Percentiles rank a stretch among this genome's conserved stretches.
phyloP scores from a whole-genome alignment of 108 stramenopile genomes.

The Pseudonitzschia delicatissima region DNA sequence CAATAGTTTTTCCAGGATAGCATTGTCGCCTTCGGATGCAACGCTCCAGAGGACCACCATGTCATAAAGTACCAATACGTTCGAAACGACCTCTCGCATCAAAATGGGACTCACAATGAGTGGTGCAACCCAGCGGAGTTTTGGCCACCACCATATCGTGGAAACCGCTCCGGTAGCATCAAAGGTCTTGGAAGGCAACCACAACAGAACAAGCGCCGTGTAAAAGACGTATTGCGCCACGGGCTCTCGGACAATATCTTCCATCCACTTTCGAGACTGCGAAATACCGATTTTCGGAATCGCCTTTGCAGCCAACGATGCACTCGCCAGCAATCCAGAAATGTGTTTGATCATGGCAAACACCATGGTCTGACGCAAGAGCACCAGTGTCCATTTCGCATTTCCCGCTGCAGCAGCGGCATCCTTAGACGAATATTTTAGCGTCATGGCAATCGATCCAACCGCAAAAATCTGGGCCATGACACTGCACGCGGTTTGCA shows the following conservation, averaged over 20 bases:
- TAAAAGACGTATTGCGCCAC: conserved; percentile 83
- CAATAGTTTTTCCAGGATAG: conserved; percentile 23
- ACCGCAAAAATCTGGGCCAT: conserved; percentile 46
- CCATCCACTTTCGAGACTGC: conserved; percentile 57
- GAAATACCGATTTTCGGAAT: conserved; percentile 64
- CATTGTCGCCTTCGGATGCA: conserved; percentile 7
- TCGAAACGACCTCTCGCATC: conserved; percentile 64
- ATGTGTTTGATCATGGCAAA: conserved; percentile 77
- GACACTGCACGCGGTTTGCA: conserved; percentile 61
- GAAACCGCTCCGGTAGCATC: neutral
- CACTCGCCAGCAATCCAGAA: conserved; percentile 60
- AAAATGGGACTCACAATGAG: conserved; percentile 57
- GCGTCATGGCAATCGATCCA: conserved; percentile 32
- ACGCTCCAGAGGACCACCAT: conserved; percentile 56
- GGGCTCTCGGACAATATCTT: conserved; percentile 64
- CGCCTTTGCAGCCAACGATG: conserved; percentile 49
- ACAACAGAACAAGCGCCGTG: conserved; percentile 60
- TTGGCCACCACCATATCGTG: conserved; percentile 45
- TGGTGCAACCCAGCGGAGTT: conserved; percentile 25
- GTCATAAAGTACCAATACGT: conserved; percentile 62
- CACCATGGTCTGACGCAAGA: conserved; percentile 63
- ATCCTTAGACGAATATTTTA: neutral
- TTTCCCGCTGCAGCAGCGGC: neutral
- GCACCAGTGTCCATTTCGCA: conserved; percentile 24
- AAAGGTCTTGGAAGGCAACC: conserved; percentile 43